A percentile compares a stretch with the other conserved stretches of the same genome.
phyloP scores from a whole-genome alignment of 1,284 basidiomycete species.

The Ustanciosporium gigantosporum region DNA sequence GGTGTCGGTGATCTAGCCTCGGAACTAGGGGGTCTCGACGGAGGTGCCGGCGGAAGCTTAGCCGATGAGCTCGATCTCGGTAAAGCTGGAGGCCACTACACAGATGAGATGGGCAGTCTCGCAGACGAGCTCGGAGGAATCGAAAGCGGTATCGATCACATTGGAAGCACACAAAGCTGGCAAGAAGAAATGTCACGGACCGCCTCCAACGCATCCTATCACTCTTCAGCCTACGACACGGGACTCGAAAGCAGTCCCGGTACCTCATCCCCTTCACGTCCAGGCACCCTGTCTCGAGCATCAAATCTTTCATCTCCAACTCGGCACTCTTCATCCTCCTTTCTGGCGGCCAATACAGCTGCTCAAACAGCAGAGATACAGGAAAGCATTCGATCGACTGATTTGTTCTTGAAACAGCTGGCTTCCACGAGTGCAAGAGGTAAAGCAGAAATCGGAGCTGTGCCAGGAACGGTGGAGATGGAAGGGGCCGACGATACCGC shows the following conservation, averaged over 20 bases:
- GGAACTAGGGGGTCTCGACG: not conserved
- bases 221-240: not conserved
- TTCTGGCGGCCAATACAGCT: not conserved
- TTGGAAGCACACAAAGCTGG: too few relatives aligned
- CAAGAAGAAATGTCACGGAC: not conserved
- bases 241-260: not conserved
- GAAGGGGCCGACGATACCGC: slow-evolving; percentile 12
- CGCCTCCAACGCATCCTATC: not conserved
- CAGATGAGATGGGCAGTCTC: not conserved
- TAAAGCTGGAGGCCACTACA: not conserved
- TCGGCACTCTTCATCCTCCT: not conserved
- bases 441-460: too few relatives aligned
- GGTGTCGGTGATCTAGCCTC: slow-evolving; percentile 3
- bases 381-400: slow-evolving; percentile 2
- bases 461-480: not conserved
- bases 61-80: slow-evolving; percentile 6
- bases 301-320: not conserved
- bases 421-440: not conserved
- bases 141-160: too few relatives aligned
- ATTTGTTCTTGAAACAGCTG: slow-evolving; percentile 3
- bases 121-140: slow-evolving; percentile 1
- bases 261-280: not conserved
- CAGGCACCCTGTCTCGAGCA: not conserved
- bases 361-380: not conserved
- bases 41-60: not conserved